phyloP scores from a whole-genome alignment of 352 stramenopile genomes.

The Albugo laibachii region DNA sequence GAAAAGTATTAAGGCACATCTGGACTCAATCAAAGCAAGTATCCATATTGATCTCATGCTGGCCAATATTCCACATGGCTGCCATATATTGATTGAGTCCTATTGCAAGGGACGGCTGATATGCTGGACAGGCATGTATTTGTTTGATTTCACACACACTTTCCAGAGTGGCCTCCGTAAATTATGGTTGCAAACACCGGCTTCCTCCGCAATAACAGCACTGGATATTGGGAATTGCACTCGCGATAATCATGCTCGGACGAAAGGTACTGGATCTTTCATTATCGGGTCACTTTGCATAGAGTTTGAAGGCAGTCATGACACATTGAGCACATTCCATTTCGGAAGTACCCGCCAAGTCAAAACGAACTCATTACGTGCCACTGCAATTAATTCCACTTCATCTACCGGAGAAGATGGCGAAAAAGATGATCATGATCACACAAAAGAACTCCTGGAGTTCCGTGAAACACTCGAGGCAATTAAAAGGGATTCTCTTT shows the following conservation, averaged over 20 bases:
- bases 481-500: conserved; percentile 40
- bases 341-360: conserved; percentile 8
- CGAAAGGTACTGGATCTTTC: conserved; percentile 17
- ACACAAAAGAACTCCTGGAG: conserved; percentile 12
- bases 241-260: conserved; percentile 11
- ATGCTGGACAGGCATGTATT: conserved; percentile 46
- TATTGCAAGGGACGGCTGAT: conserved; percentile 17
- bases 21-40: conserved; percentile 2
- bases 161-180: conserved; percentile 24
- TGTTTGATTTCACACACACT: conserved; percentile 69
- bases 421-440: neutral
- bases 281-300: conserved; percentile 21
- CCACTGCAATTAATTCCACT: neutral
- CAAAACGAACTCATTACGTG: neutral
- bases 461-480: conserved; percentile 9
- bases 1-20: neutral
- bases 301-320: conserved; percentile 19
- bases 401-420: neutral
- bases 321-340: conserved; percentile 41
- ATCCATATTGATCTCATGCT: conserved; percentile 17
- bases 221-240: conserved; percentile 61
- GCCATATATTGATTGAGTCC: conserved; percentile 42
- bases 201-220: conserved; percentile 17
- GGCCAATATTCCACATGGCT: conserved; percentile 52
- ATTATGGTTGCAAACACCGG: conserved; percentile 22